phyloP scores from a whole-genome alignment of 208 protist genomes.

The Polymyxa betae region DNA sequence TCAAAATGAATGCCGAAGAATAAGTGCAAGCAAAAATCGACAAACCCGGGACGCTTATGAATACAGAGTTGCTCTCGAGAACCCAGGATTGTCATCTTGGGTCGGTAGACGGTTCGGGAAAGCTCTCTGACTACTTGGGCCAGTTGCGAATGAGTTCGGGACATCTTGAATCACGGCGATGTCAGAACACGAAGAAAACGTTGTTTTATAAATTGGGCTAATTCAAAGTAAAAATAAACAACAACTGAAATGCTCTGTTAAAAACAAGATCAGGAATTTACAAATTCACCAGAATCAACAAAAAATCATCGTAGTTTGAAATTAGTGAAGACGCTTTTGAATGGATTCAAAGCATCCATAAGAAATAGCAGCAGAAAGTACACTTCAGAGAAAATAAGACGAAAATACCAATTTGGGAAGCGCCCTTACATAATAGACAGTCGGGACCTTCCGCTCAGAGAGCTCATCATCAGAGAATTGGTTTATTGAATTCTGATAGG shows the following conservation, averaged over 20 bases:
- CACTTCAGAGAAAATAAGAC: not conserved
- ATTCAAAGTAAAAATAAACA: too few relatives aligned
- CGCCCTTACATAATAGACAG: conserved; percentile 36
- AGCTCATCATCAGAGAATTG: not conserved
- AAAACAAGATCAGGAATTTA: too few relatives aligned
- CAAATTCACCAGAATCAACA: too few relatives aligned
- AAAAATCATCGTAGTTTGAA: too few relatives aligned
- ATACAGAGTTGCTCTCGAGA: conserved; percentile 33
- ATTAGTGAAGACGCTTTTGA: too few relatives aligned
- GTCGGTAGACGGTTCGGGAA: conserved; percentile 17
- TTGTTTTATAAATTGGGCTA: too few relatives aligned
- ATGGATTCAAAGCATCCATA: too few relatives aligned
- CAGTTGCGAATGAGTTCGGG: conserved; percentile 5
- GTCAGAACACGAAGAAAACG: too few relatives aligned
- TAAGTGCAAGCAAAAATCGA: not conserved
- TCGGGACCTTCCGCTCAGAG: not conserved
- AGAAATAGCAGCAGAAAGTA: not conserved
- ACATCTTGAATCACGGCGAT: too few relatives aligned
- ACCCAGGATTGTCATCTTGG: conserved; percentile 40
- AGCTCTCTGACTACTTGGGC: conserved; percentile 33
- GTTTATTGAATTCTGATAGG: conserved; percentile 7
- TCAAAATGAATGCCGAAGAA: not conserved
- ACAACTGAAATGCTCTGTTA: too few relatives aligned
- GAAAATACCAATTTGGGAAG: not conserved
- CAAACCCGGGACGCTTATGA: not conserved